These are phyloP conservation scores for Nothomitra cinnamomea DNA, from an alignment of 2,329 filamentous ascomycete species.

Conservation along the genomic window DNA sequence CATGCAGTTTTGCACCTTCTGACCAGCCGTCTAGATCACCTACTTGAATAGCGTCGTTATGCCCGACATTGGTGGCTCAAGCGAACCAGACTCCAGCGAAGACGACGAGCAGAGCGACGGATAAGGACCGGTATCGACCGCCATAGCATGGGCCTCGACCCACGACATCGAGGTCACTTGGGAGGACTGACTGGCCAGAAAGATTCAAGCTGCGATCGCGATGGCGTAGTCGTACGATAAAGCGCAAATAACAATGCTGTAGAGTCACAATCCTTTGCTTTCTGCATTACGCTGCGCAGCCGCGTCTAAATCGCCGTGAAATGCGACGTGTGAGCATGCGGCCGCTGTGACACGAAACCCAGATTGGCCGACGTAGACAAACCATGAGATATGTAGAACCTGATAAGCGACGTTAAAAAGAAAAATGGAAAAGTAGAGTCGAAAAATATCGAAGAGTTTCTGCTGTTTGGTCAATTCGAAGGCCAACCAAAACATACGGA, in stretches of 20 bases:
- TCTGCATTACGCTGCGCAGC: not conserved
- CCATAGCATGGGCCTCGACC: not conserved
- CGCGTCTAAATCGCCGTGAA: not conserved
- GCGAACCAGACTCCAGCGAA: constrained; percentile 21
- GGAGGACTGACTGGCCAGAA: no score
- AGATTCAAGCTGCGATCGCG: no score
- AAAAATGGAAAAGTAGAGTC: no score
- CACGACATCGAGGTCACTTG: not conserved
- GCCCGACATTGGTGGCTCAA: constrained; percentile 35
- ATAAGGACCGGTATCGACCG: not conserved
- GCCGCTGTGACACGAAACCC: not conserved
- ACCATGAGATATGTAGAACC: no score
- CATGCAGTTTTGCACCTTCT: constrained; percentile 2
- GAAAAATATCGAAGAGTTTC: no score
- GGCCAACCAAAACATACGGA: not conserved
- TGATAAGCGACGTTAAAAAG: no score
- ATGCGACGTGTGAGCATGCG: not conserved
- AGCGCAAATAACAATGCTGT: no score
- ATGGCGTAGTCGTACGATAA: no score
- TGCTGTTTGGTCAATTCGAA: no score
- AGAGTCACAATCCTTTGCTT: not conserved
- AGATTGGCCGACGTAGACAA: not conserved
- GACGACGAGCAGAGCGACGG: not conserved
- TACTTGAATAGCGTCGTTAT: constrained; percentile 58
- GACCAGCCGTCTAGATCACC: constrained; percentile 33